These are phyloP conservation scores for Sclerospora graminicola DNA, from an alignment of 352 stramenopile species.

Conservation along the genomic window DNA sequence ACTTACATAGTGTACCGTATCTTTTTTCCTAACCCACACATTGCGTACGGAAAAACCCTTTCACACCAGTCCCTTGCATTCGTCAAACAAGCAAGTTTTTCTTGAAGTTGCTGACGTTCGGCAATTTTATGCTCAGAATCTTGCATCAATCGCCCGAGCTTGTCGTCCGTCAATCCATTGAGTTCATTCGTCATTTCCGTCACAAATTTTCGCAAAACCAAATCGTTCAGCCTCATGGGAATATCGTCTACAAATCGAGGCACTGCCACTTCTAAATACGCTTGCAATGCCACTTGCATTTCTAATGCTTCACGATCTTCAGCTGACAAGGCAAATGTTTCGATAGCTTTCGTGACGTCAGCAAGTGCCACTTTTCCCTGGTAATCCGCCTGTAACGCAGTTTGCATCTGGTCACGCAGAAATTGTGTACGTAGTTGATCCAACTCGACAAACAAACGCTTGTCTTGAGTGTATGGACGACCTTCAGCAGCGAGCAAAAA, in stretches of 20 bases:
- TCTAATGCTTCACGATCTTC: constrained; percentile 28
- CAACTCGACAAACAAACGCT: constrained; percentile 17
- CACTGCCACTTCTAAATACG: constrained; percentile 26
- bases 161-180: constrained; percentile 23
- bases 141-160: constrained; percentile 22
- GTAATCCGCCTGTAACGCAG: constrained; percentile 4
- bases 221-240: constrained; percentile 29
- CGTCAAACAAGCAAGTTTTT: constrained; percentile 19
- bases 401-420: constrained; percentile 11
- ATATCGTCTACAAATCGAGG: constrained; percentile 27
- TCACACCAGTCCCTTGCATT: constrained; percentile 25
- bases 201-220: constrained; percentile 20
- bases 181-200: constrained; percentile 18
- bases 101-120: constrained; percentile 14
- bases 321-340: constrained; percentile 8
- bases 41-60: too few species aligned
- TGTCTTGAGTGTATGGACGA: constrained; percentile 32
- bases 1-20: too few species aligned
- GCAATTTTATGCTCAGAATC: constrained; percentile 21
- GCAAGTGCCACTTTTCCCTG: constrained; percentile 6
- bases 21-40: too few species aligned
- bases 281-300: constrained; percentile 23
- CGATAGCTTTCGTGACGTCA: constrained; percentile 8
- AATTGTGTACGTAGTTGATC: constrained; percentile 13
- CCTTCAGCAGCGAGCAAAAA: constrained; percentile 18